Evolutionary conservation across 2,329 filamentous ascomycete genomes (phyloP).

Genomic region (Amauroascus niger): DNA sequence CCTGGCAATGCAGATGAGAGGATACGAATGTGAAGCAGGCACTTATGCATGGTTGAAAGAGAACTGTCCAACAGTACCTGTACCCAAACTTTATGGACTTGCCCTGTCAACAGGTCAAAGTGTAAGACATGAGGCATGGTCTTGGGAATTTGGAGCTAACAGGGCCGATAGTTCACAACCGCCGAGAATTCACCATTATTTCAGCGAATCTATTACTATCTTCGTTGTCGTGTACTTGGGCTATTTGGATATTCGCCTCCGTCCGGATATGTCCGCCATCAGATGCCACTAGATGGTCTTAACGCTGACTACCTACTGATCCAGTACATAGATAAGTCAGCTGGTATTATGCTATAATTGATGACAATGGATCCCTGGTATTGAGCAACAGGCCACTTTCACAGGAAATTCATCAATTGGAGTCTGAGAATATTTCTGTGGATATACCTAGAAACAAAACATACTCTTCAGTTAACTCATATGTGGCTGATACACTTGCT

Average conservation of each 20-base stretch:
- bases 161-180: conserved; percentile 10
- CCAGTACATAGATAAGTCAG: not conserved
- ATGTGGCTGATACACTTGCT: conserved; percentile 22
- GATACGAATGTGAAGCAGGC: conserved; percentile 14
- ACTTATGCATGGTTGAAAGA: conserved; percentile 14
- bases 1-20: conserved; percentile 15
- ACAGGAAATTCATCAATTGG: conserved; percentile 11
- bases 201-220: conserved; percentile 4
- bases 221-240: conserved; percentile 10
- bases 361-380: conserved; percentile 21
- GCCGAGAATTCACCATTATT: conserved; percentile 8
- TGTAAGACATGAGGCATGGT: too few relatives aligned
- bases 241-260: conserved; percentile 7
- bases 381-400: conserved; percentile 22
- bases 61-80: conserved; percentile 16
- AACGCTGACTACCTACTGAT: conserved; percentile 22
- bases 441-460: conserved; percentile 21
- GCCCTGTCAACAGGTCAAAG: conserved; percentile 15
- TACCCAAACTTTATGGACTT: conserved; percentile 18
- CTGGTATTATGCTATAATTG: conserved; percentile 17
- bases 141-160: too few relatives aligned
- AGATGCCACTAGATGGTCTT: conserved; percentile 18
- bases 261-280: conserved; percentile 7
- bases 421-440: conserved; percentile 19
- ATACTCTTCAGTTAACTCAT: conserved; percentile 22